Base-by-base conservation (phyloP, 176 grass and related monocot species). In the Sorghum bicolor region DNA sequence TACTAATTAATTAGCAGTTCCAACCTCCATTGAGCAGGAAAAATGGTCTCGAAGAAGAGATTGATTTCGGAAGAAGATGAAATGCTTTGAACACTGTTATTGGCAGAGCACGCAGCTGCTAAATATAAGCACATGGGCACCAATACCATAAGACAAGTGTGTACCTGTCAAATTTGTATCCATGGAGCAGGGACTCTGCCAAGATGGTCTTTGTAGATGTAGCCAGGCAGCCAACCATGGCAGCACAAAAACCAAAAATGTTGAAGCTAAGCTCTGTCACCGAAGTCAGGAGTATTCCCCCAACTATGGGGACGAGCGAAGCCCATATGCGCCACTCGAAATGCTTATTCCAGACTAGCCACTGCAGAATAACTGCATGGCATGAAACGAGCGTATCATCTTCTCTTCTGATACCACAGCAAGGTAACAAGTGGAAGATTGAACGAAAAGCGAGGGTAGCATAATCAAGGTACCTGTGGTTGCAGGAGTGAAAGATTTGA, bases 151-250 rank as follows among this genome's bases (percentile, higher is more conserved):
- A 80, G 64, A 71, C 53, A 5, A 72, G 22, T 10, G 41, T 33
- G 16, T 88, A 98, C 96, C 96, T 98, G 91, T 98, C 93, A 91
- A 98, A 98, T 73, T 98, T 95, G 76, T 98, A 98, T 60, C 93
- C 91, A 72, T 98, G 96, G 64, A 98, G 96, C 45, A 98, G 80
- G 24, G 96, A 98, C 70, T 98, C 96, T 29, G 96, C 96, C 73
- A 98, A 80, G 50, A 98, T 98, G 66, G 96, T 98, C 70, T 98
- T 98, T 11, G 96, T 95, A n/a, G 96, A 98, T 58, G 96, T 95
- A 37, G 93, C 96, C 12, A 98, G 77, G 70, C 96, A 98, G 34
- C 96, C 93, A 78, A 98, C 83, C 78, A 98, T 83, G 65, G 96
- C 96, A 80, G 96, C 96, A 63, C 87, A 98, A 81, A 98, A 98